Conservation (phyloP, 176 grass and related monocot species). For the Aegilops longissima region DNA sequence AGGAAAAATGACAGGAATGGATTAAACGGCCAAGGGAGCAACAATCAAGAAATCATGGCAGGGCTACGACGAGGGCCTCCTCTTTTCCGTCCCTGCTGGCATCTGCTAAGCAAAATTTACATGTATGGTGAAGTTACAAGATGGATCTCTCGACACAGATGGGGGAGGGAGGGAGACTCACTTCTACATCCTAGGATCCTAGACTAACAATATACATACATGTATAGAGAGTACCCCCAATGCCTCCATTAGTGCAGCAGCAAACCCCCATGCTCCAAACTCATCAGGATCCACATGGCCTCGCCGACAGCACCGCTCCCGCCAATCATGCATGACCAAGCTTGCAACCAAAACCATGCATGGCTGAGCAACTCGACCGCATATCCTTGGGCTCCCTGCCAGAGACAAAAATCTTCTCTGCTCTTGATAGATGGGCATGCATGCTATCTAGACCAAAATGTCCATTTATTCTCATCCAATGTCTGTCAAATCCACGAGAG, state of each 20-base stretch:
- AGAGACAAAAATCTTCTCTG: slow-evolving; percentile 26
- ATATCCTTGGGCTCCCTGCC: slow-evolving; percentile 20
- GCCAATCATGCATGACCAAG: slow-evolving; percentile 30
- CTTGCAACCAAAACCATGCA: background rate
- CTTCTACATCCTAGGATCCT: slow-evolving; percentile 48
- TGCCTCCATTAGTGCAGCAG: slow-evolving; percentile 45
- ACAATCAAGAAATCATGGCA: background rate
- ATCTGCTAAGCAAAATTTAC: slow-evolving; percentile 61
- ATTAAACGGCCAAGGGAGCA: slow-evolving; percentile 18
- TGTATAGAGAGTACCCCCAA: slow-evolving; percentile 61
- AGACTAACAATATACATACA: slow-evolving; percentile 68
- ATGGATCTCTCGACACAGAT: slow-evolving; percentile 31
- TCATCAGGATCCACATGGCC: slow-evolving; percentile 28
- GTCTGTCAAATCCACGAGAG: slow-evolving; percentile 76
- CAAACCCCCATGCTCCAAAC: slow-evolving; percentile 11
- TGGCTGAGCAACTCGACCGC: background rate
- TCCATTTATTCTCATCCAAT: slow-evolving; percentile 56
- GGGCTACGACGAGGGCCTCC: slow-evolving; percentile 10
- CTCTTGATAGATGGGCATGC: slow-evolving; percentile 15
- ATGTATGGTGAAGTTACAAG: slow-evolving; percentile 50
- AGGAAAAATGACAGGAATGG: slow-evolving; percentile 2
- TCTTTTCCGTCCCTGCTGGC: slow-evolving; percentile 32
- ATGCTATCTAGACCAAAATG: background rate
- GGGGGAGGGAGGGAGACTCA: slow-evolving; percentile 41
- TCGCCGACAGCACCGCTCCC: slow-evolving; percentile 25